These are phyloP conservation scores for Prunus yedoensis DNA, from an alignment of 331 rosid genomes.

Conservation along the genomic window DNA sequence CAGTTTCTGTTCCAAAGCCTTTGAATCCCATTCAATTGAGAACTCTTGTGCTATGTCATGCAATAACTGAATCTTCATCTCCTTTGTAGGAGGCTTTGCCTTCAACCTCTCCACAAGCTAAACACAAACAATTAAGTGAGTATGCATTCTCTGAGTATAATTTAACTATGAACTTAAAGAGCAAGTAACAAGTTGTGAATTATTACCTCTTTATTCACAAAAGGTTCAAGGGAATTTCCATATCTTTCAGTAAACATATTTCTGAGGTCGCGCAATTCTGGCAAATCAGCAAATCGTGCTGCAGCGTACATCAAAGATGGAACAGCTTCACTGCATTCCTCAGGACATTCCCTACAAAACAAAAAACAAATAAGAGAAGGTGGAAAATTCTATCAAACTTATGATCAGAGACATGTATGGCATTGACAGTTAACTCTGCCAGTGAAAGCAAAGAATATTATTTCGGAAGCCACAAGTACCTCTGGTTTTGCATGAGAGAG, in stretches of 20 bases:
- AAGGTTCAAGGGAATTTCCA: conserved; percentile 53
- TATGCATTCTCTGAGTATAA: not conserved
- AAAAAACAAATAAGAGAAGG: not conserved
- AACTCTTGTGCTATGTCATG: conserved; percentile 64
- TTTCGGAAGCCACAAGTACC: conserved; percentile 35
- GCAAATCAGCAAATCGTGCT: conserved; percentile 80
- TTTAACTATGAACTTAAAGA: not conserved
- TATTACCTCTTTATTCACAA: conserved; percentile 58
- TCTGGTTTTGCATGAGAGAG: conserved; percentile 48
- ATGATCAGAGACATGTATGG: not conserved
- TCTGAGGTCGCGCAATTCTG: conserved; percentile 80
- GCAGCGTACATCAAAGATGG: conserved; percentile 75
- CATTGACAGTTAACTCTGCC: not conserved
- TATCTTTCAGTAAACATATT: conserved; percentile 47
- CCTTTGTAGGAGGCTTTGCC: conserved; percentile 41
- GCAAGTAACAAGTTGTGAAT: not conserved
- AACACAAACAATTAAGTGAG: conserved; percentile 16
- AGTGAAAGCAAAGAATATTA: not conserved
- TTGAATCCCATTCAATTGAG: conserved; percentile 66
- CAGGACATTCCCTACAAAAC: conserved; percentile 57
- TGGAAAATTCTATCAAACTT: not conserved
- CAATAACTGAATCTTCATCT: conserved; percentile 57
- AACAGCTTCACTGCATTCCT: conserved; percentile 76
- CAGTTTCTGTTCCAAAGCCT: conserved; percentile 48
- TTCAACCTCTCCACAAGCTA: conserved; percentile 60